Evolutionary conservation across 805 yeast species (phyloP).

Genomic region (Pichia cabralensis): DNA sequence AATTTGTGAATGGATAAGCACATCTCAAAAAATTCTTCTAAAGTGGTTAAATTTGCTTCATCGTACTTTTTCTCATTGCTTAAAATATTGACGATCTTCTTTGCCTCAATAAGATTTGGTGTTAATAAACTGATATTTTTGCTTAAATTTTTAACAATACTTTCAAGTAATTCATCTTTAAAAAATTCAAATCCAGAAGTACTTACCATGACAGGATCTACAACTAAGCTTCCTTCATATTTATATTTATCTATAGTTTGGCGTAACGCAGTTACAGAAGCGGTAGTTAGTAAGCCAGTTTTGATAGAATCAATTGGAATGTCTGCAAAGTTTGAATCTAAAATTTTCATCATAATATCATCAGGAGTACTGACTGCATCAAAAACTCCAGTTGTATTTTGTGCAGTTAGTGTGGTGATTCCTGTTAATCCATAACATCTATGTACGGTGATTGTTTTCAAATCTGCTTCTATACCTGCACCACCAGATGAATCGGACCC

Average conservation of each 20-base stretch:
- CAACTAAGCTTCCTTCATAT: constrained; percentile 28
- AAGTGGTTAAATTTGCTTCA: background rate
- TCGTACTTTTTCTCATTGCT: background rate
- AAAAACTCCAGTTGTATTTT: constrained; percentile 42
- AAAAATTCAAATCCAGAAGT: constrained; percentile 64
- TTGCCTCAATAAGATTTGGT: constrained; percentile 69
- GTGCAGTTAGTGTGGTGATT: constrained; percentile 74
- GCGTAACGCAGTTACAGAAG: constrained; percentile 33
- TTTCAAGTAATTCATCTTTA: constrained; percentile 24
- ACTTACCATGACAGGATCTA: constrained; percentile 81
- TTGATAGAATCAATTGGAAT: constrained; percentile 56
- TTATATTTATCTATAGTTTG: constrained; percentile 23
- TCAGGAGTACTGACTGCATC: background rate
- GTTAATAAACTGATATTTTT: constrained; percentile 54
- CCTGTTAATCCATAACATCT: constrained; percentile 74
- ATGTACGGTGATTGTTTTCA: constrained; percentile 71
- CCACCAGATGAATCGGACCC: constrained; percentile 89
- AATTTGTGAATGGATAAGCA: constrained; percentile 1
- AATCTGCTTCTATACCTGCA: constrained; percentile 88
- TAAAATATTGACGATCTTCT: constrained; percentile 3
- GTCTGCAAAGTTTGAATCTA: constrained; percentile 9
- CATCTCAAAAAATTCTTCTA: constrained; percentile 5
- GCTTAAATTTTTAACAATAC: constrained; percentile 31
- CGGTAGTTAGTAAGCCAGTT: constrained; percentile 65
- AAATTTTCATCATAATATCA: background rate